These are phyloP conservation scores for Penicillium sumatraense DNA, from an alignment of 2,329 filamentous ascomycete species.

Conservation along the genomic window DNA sequence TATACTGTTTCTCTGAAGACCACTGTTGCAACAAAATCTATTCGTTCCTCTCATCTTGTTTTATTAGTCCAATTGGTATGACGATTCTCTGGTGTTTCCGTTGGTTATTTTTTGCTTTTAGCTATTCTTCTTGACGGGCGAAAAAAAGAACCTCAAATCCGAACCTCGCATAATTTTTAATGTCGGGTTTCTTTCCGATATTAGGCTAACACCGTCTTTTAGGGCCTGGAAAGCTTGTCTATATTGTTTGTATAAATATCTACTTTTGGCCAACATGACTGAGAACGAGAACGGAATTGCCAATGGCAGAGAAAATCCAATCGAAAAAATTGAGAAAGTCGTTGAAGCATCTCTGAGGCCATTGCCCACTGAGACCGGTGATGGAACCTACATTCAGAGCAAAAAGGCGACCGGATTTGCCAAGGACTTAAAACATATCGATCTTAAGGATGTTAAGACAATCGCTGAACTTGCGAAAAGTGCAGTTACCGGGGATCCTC, in stretches of 20 bases:
- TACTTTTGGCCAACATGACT: conserved; percentile 21
- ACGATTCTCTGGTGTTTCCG: neutral
- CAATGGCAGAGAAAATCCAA: conserved; percentile 39
- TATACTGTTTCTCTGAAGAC: neutral
- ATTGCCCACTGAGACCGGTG: conserved; percentile 46
- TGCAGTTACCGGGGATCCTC: conserved; percentile 54
- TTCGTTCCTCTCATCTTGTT: neutral
- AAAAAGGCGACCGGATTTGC: conserved; percentile 40
- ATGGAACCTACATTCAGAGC: conserved; percentile 46
- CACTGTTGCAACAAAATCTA: neutral
- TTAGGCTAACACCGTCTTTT: neutral
- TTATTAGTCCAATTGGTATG: conserved; percentile 4
- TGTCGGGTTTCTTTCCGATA: neutral
- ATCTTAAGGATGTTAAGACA: conserved; percentile 50
- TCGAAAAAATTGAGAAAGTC: conserved; percentile 45
- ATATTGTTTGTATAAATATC: conserved; percentile 2
- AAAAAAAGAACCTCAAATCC: neutral
- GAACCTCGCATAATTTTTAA: neutral
- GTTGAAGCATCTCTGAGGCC: conserved; percentile 48
- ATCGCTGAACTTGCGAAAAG: conserved; percentile 46
- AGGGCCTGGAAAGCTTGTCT: neutral
- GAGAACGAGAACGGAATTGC: conserved; percentile 23
- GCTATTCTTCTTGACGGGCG: neutral
- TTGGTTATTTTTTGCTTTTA: neutral
- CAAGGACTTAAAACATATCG: conserved; percentile 54